Conservation (phyloP, 1,284 basidiomycete species). For the Tremellales sp. region DNA sequence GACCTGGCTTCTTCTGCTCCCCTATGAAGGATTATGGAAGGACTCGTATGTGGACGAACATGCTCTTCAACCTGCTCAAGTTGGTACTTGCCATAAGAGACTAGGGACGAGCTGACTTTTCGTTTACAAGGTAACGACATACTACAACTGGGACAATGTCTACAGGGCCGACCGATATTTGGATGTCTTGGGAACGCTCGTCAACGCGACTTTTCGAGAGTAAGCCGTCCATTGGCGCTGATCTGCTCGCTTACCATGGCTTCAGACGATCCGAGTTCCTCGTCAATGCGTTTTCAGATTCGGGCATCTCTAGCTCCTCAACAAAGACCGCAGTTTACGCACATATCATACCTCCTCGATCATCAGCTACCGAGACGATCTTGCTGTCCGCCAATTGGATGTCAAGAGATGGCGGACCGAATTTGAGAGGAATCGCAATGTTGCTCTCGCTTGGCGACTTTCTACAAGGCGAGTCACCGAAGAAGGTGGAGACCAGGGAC, state of each 20-base stretch:
- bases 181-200: slow-evolving; percentile 61
- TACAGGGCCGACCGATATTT: slow-evolving; percentile 75
- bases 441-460: slow-evolving; percentile 78
- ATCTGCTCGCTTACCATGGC: not conserved
- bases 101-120: not conserved
- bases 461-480: slow-evolving; percentile 61
- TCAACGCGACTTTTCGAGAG: slow-evolving; percentile 67
- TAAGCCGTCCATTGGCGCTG: slow-evolving; percentile 50
- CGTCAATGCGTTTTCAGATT: slow-evolving; percentile 16
- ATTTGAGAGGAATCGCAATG: slow-evolving; percentile 80
- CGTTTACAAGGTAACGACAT: slow-evolving; percentile 75
- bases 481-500: not conserved
- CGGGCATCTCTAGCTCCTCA: slow-evolving; percentile 25
- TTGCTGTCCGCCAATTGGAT: slow-evolving; percentile 85
- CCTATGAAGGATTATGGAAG: slow-evolving; percentile 61
- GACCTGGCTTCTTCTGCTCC: slow-evolving; percentile 69
- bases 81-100: slow-evolving; percentile 48
- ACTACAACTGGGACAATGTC: slow-evolving; percentile 86
- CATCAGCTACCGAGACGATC: slow-evolving; percentile 85
- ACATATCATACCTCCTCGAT: slow-evolving; percentile 72
- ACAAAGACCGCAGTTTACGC: slow-evolving; percentile 64
- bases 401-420: slow-evolving; percentile 56
- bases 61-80: slow-evolving; percentile 83
- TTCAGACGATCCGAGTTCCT: slow-evolving; percentile 16
- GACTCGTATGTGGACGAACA: slow-evolving; percentile 86